Base-by-base conservation (phyloP, 2,329 filamentous ascomycete genomes). In the Fusarium nurragi region DNA sequence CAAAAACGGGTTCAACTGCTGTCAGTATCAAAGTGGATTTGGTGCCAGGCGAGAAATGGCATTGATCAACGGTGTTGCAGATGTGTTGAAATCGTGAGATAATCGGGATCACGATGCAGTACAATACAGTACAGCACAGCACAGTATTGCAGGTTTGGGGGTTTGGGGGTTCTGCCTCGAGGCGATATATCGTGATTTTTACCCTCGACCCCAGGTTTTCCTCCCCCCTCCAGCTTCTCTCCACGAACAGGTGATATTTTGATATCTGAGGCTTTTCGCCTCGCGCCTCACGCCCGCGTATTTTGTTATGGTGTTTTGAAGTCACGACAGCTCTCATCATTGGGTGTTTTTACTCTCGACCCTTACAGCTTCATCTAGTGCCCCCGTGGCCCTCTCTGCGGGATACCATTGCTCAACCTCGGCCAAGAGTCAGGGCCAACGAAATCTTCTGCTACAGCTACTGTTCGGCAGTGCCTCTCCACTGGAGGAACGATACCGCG, bases 331-430 rank as follows among this genome's bases (percentile, higher is more conserved):
- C 26, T 54, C 36, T 30, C 34, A 36, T 43, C 40, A 51, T 44
- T 65, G 60, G 37, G 40, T 38, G 52, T 58, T 40, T 47, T 44
- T 56, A 32, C n/a, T 43, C 43, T 44, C 26, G 41, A 54, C 54
- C 54, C 59, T 60, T 43, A 40, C 43, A 39, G 59, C 58, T 55
- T 48, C 48, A 52, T 46, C 26, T 11, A 41, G 30, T 49, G 47
- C 51, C 32, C 64, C 57, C 64, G 64, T 67, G 62, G 55, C 22
- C 32, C 32, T 45, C 56, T 65, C 36, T 52, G 40, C 59, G 52
- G 54, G 50, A 67, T 67, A 44, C 45, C 19, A 67, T 64, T 67
- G 64, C 54, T 64, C 55, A 55, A 67, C 43, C 57, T 59, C 60
- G 47, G 34, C 53, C 34, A 37, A 26, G 25, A 39, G 18, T 41